phyloP scores from a whole-genome alignment of 2,329 filamentous ascomycete genomes.

The Talaromyces verruculosus region DNA sequence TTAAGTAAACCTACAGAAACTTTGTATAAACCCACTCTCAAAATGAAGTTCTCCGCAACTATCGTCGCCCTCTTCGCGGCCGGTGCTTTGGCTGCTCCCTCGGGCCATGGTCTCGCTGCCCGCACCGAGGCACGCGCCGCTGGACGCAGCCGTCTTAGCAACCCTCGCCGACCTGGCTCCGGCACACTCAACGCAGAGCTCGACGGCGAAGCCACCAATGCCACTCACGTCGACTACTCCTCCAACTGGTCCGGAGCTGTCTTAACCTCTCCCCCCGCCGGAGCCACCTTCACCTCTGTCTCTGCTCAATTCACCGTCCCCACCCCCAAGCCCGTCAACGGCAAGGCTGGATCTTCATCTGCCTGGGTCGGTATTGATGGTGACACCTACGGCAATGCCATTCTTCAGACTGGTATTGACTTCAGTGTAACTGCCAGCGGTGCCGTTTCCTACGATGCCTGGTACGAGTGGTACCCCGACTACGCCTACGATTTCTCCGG shows the following conservation, averaged over 20 bases:
- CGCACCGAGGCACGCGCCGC: conserved; percentile 14
- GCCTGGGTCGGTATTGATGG: conserved; percentile 65
- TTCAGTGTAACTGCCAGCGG: conserved; percentile 48
- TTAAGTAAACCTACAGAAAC: background rate
- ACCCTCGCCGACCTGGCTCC: conserved; percentile 2
- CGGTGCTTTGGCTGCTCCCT: conserved; percentile 10
- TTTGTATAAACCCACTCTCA: background rate
- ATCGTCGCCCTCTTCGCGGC: conserved; percentile 1
- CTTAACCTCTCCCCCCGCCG: conserved; percentile 43
- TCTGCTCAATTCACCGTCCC: conserved; percentile 54
- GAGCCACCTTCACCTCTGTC: conserved; percentile 49
- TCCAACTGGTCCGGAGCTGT: conserved; percentile 62
- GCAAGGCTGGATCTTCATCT: conserved; percentile 44
- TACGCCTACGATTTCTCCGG: conserved; percentile 54
- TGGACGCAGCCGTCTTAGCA: conserved; percentile 11
- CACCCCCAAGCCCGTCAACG: conserved; percentile 40
- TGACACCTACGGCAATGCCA: conserved; percentile 55
- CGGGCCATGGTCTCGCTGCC: conserved; percentile 10
- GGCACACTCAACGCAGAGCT: background rate
- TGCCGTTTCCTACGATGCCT: conserved; percentile 52
- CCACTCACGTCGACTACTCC: conserved; percentile 42
- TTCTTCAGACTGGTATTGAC: conserved; percentile 60
- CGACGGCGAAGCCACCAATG: background rate
- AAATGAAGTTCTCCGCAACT: conserved; percentile 13
- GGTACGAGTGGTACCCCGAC: conserved; percentile 64